phyloP scores from a whole-genome alignment of 805 yeast species.

The Saturnispora dispora region DNA sequence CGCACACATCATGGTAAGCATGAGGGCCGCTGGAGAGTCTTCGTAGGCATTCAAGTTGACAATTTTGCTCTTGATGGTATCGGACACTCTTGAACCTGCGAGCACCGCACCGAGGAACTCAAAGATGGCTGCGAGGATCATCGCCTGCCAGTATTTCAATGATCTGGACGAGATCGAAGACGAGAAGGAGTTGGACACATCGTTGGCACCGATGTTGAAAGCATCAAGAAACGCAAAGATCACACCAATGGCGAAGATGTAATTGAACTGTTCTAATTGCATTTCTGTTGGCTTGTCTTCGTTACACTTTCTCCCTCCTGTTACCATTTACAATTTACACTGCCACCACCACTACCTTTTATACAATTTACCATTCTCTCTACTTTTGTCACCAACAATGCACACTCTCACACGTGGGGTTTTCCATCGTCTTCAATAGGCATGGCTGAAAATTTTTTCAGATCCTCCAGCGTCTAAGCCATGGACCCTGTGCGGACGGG shows the following conservation, averaged over 20 bases:
- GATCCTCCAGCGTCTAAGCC: neutral
- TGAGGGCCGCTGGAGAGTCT: slow-evolving; percentile 56
- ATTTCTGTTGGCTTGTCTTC: neutral
- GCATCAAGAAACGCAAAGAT: slow-evolving; percentile 71
- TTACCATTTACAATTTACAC: no score
- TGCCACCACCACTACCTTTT: neutral
- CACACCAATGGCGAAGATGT: slow-evolving; percentile 59
- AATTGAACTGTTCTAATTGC: slow-evolving; percentile 47
- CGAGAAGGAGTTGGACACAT: slow-evolving; percentile 74
- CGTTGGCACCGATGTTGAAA: slow-evolving; percentile 75
- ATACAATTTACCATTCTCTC: neutral
- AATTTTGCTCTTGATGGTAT: slow-evolving; percentile 60
- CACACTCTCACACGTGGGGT: neutral
- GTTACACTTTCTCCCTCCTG: neutral
- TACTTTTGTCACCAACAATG: neutral
- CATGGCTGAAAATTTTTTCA: neutral
- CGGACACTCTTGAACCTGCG: slow-evolving; percentile 67
- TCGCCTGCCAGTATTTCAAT: slow-evolving; percentile 65
- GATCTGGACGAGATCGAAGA: slow-evolving; percentile 65
- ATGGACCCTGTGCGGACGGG: neutral
- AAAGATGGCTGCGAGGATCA: slow-evolving; percentile 59
- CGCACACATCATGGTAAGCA: slow-evolving; percentile 71
- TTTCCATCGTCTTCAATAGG: neutral
- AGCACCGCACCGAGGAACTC: slow-evolving; percentile 70
- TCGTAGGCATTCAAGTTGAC: slow-evolving; percentile 42